phyloP scores from a whole-genome alignment of 208 protist species.

The Giardia muris region DNA sequence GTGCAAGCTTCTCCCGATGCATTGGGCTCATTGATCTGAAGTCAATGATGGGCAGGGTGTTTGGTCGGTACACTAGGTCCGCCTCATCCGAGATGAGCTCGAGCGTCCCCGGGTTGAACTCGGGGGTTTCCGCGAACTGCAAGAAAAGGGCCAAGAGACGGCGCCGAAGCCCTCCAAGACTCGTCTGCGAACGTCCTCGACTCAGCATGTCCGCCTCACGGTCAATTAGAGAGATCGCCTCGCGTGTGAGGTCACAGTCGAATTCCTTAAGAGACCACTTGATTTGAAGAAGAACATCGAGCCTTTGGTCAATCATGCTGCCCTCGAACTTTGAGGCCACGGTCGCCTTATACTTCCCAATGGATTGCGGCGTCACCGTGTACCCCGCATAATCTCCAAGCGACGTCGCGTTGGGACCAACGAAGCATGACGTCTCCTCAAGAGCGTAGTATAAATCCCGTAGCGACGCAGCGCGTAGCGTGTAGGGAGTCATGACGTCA shows the following conservation, averaged over 20 bases:
- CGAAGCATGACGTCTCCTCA: not conserved
- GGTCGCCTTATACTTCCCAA: not conserved
- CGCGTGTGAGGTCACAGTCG: conserved; percentile 12
- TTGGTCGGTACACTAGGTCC: conserved; percentile 9
- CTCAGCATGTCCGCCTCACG: conserved; percentile 5
- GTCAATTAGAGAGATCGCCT: conserved; percentile 23
- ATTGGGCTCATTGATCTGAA: not conserved
- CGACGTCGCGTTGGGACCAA: not conserved
- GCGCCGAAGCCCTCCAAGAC: not conserved
- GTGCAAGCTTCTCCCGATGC: not conserved
- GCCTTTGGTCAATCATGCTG: conserved; percentile 10
- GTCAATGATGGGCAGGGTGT: conserved; percentile 20
- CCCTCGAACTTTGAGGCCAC: not conserved
- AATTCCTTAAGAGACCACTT: conserved; percentile 25
- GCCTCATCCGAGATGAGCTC: not conserved
- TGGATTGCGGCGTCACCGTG: not conserved
- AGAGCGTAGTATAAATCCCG: conserved; percentile 25
- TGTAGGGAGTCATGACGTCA: conserved; percentile 10
- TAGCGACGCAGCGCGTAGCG: not conserved
- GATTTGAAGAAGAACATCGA: not conserved
- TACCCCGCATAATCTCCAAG: not conserved
- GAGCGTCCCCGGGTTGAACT: conserved; percentile 9
- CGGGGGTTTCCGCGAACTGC: not conserved
- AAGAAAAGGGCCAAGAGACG: conserved; percentile 7
- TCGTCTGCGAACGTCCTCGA: not conserved